Base-by-base conservation (phyloP, 192 early-diverging fungal genomes). In the Coemansia sp. region DNA sequence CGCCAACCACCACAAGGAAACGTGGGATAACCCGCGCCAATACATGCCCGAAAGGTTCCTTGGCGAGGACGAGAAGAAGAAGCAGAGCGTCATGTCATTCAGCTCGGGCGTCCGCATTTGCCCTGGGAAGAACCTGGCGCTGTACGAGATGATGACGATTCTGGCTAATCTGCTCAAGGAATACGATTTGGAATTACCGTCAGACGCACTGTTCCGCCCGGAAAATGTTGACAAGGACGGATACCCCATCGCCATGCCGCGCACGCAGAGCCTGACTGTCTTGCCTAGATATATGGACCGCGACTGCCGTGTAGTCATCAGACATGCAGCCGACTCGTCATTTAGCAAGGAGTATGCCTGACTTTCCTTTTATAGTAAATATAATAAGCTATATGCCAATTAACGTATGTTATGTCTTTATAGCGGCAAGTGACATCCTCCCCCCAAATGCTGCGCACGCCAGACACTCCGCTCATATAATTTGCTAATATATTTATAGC, bases 31-130 rank as follows among this genome's bases (percentile, higher is more conserved):
- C 4, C 72, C 81, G 8, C 45, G 54, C 5, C 32, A 55, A 36
- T 83, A 78, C 55, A 63, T 66, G 19, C 81, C 81, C 3, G 76
- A 83, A 43, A 69, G 81, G 20, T 83, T 75, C 38, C 59, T 81
- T 22, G 43, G 61, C 34, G 43, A 67, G 22, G 66, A 17, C 43
- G 66, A 48, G 29, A 63, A 32, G 32, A 41, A 32, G 22, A 79
- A 79, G 43, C 60, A 65, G 29, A 59, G 62, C 11, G 65, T 76
- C 17, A 10, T 77, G 15, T 61, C 75, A 7, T 82, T 82, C 54
- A 63, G 71, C 65, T 60, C 68, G 0, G 80, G 80, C 4, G 68
- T 68, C 17, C 49, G 80, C 45, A 64, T 69, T 33, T 82, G 79
- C 35, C 66, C 70, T 0, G 79, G 79, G 3, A 54, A 67, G 11